phyloP scores from a whole-genome alignment of 2,329 filamentous ascomycete species.

The Ceratocystis alfenasii region DNA sequence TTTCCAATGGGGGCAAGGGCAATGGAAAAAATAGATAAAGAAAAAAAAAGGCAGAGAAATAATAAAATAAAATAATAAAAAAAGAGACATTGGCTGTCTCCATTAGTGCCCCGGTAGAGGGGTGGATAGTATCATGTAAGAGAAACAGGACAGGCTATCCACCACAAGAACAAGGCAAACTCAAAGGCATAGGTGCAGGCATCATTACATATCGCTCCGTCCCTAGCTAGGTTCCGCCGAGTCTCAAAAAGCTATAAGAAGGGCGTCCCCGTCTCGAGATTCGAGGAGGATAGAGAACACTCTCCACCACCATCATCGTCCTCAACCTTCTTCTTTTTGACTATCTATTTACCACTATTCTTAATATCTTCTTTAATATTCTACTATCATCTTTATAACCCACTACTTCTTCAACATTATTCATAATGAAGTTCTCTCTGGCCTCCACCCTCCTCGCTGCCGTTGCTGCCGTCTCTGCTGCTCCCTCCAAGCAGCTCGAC shows the following conservation, averaged over 20 bases:
- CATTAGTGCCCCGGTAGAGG: neutral
- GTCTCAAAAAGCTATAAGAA: conserved; percentile 13
- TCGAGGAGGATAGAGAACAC: neutral
- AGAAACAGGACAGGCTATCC: neutral
- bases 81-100: neutral
- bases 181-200: too few species aligned
- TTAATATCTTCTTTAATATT: neutral
- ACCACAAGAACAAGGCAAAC: neutral
- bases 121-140: conserved; percentile 3
- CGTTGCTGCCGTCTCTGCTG: conserved; percentile 17
- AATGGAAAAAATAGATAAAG: too few species aligned
- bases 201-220: neutral
- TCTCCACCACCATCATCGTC: neutral
- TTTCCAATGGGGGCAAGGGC: neutral
- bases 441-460: conserved; percentile 16
- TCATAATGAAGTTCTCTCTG: conserved; percentile 21
- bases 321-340: neutral
- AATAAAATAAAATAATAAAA: neutral
- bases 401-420: neutral
- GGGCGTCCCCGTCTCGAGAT: neutral
- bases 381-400: neutral
- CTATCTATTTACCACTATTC: neutral
- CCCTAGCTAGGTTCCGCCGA: neutral
- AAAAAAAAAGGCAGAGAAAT: neutral
- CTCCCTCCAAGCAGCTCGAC: conserved; percentile 16